phyloP scores from a whole-genome alignment of 345 rosid species.

The Citrus australasica region DNA sequence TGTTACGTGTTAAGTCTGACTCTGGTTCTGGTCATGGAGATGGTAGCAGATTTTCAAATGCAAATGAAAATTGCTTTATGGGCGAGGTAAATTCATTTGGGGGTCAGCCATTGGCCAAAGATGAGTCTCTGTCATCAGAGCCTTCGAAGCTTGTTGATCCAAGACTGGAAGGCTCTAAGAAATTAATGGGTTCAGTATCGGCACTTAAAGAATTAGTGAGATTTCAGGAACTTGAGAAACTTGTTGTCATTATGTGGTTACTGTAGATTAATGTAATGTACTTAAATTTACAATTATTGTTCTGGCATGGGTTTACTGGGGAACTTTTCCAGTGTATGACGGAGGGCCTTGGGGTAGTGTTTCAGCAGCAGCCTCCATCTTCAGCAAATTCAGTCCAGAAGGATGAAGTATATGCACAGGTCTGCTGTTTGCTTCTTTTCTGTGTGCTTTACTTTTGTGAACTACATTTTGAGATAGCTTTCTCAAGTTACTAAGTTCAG shows the following conservation, averaged over 20 bases:
- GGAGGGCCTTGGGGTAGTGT: slow-evolving; percentile 73
- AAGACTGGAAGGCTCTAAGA: slow-evolving; percentile 62
- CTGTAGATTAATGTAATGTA: slow-evolving; percentile 1
- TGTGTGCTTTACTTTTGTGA: neutral
- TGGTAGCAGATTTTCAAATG: slow-evolving; percentile 38
- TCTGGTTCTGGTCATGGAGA: slow-evolving; percentile 56
- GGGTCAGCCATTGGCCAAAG: slow-evolving; percentile 46
- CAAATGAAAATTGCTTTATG: slow-evolving; percentile 48
- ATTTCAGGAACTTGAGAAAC: slow-evolving; percentile 8
- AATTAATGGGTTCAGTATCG: slow-evolving; percentile 53
- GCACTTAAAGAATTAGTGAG: slow-evolving; percentile 90
- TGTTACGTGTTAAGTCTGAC: slow-evolving; percentile 49
- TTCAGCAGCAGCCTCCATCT: slow-evolving; percentile 54
- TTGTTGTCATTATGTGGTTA: neutral
- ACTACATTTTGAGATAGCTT: neutral
- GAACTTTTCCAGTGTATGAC: slow-evolving; percentile 57
- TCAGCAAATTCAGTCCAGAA: slow-evolving; percentile 53
- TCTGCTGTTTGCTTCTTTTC: slow-evolving; percentile 22
- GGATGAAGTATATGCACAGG: slow-evolving; percentile 87
- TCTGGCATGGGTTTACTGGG: slow-evolving; percentile 6
- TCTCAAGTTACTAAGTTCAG: neutral
- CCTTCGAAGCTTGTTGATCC: slow-evolving; percentile 60
- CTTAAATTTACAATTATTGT: slow-evolving; percentile 14
- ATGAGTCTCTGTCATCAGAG: slow-evolving; percentile 50
- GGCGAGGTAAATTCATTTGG: slow-evolving; percentile 49